These are phyloP conservation scores for Entophlyctis luteolus DNA, from an alignment of 192 early-diverging fungal genomes.

Conservation along the genomic window DNA sequence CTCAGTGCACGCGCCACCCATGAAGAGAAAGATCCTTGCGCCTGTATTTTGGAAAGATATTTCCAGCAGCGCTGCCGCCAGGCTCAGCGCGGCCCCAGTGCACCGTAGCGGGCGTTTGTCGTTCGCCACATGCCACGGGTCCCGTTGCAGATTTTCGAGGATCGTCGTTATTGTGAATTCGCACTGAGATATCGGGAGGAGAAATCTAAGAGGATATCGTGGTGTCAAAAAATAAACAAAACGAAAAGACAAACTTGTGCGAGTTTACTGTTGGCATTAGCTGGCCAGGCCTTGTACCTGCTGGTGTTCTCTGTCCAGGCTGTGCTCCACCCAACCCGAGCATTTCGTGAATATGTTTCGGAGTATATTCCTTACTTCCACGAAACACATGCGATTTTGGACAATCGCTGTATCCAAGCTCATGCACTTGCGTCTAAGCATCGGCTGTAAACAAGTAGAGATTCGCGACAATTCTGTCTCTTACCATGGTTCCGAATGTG, in stretches of 20 bases:
- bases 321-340: conserved; percentile 66
- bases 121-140: conserved; percentile 91
- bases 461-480: too few relatives aligned
- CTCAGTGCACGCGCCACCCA: conserved; percentile 87
- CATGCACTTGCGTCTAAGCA: conserved; percentile 88
- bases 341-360: conserved; percentile 97
- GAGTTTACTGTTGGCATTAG: conserved; percentile 50
- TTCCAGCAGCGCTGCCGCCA: conserved; percentile 90
- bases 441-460: too few relatives aligned
- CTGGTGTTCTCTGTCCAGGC: not conserved
- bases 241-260: not conserved
- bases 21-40: conserved; percentile 89
- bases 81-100: conserved; percentile 90
- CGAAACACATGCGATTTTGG: conserved; percentile 98
- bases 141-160: conserved; percentile 93
- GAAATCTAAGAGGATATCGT: conserved; percentile 55
- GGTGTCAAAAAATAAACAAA: not conserved
- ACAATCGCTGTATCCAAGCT: conserved; percentile 91
- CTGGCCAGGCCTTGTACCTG: conserved; percentile 43
- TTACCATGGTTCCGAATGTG: conserved; percentile 97
- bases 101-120: conserved; percentile 89
- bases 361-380: conserved; percentile 91
- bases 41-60: conserved; percentile 88
- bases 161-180: conserved; percentile 93
- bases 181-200: conserved; percentile 89